A percentile compares a stretch with the other conserved stretches of the same genome.
These are phyloP conservation scores for Wickerhamomyces bisporus DNA, from an alignment of 805 yeast genomes.

Conservation along the genomic window DNA sequence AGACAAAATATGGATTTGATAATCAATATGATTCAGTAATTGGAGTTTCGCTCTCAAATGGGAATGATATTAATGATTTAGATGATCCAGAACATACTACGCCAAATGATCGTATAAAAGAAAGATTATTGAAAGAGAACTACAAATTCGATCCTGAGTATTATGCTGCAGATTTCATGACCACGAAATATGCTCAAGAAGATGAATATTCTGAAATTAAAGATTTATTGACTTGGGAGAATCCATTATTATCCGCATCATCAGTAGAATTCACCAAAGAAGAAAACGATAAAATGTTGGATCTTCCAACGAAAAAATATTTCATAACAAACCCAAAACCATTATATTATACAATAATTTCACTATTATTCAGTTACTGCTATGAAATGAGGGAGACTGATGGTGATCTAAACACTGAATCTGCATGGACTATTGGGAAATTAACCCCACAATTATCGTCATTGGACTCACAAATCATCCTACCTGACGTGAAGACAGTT, in stretches of 20 bases:
- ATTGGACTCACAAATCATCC: slow-evolving; percentile 55
- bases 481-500: slow-evolving; percentile 22
- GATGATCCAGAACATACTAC: slow-evolving; percentile 71
- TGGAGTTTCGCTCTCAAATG: slow-evolving; percentile 63
- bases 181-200: slow-evolving; percentile 46
- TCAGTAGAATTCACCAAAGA: slow-evolving; percentile 42
- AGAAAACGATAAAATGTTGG: slow-evolving; percentile 63
- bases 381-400: slow-evolving; percentile 74
- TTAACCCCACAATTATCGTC: slow-evolving; percentile 71
- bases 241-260: slow-evolving; percentile 36
- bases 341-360: slow-evolving; percentile 58
- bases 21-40: slow-evolving; percentile 55
- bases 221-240: slow-evolving; percentile 45
- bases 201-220: slow-evolving; percentile 44
- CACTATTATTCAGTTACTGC: slow-evolving; percentile 64
- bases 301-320: slow-evolving; percentile 60
- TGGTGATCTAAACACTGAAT: slow-evolving; percentile 72
- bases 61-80: slow-evolving; percentile 89
- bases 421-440: slow-evolving; percentile 93
- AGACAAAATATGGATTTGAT: slow-evolving; percentile 74
- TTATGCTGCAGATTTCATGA: slow-evolving; percentile 77
- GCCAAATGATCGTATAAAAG: slow-evolving; percentile 55
- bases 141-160: slow-evolving; percentile 83
- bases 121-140: slow-evolving; percentile 61
- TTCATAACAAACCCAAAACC: slow-evolving; percentile 50